Conservation (phyloP, 2,329 filamentous ascomycete genomes). For the Lachnellula occidentalis region DNA sequence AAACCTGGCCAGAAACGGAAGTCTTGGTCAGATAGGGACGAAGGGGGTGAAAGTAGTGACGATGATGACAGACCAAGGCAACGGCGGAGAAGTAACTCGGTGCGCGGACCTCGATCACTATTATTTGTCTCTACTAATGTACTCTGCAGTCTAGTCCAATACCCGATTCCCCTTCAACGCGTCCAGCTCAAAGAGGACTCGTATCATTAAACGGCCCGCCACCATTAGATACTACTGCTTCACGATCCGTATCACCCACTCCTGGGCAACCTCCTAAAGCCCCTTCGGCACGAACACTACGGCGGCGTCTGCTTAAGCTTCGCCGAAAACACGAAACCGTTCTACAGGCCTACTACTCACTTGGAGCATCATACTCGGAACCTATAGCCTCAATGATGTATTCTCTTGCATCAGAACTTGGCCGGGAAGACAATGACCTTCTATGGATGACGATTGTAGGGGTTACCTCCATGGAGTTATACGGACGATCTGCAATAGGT, state of each 20-base stretch:
- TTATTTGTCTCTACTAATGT: slow-evolving; percentile 13
- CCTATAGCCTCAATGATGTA: slow-evolving; percentile 94
- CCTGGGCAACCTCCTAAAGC: slow-evolving; percentile 54
- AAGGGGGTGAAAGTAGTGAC: slow-evolving; percentile 60
- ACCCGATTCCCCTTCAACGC: slow-evolving; percentile 51
- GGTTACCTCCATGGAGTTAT: slow-evolving; percentile 88
- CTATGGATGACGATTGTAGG: slow-evolving; percentile 94
- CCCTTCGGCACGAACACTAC: slow-evolving; percentile 66
- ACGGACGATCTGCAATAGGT: slow-evolving; percentile 78
- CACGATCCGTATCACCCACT: slow-evolving; percentile 40
- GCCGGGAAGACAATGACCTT: slow-evolving; percentile 92
- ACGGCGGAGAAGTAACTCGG: slow-evolving; percentile 81
- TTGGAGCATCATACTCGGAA: slow-evolving; percentile 88
- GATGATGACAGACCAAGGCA: slow-evolving; percentile 73
- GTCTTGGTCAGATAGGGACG: slow-evolving; percentile 66
- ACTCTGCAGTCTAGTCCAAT: slow-evolving; percentile 56
- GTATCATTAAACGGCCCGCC: slow-evolving; percentile 47
- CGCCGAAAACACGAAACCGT: slow-evolving; percentile 71
- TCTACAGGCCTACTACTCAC: slow-evolving; percentile 75
- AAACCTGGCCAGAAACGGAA: slow-evolving; percentile 67
- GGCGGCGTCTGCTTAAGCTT: slow-evolving; percentile 68
- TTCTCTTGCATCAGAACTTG: slow-evolving; percentile 87
- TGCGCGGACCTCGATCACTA: slow-evolving; percentile 38
- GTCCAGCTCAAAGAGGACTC: slow-evolving; percentile 55
- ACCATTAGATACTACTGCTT: slow-evolving; percentile 38